A percentile compares a stretch with the other conserved stretches of the same genome.
Evolutionary conservation across 2,329 filamentous ascomycete species (phyloP).

Genomic region (Colletotrichum tropicale): DNA sequence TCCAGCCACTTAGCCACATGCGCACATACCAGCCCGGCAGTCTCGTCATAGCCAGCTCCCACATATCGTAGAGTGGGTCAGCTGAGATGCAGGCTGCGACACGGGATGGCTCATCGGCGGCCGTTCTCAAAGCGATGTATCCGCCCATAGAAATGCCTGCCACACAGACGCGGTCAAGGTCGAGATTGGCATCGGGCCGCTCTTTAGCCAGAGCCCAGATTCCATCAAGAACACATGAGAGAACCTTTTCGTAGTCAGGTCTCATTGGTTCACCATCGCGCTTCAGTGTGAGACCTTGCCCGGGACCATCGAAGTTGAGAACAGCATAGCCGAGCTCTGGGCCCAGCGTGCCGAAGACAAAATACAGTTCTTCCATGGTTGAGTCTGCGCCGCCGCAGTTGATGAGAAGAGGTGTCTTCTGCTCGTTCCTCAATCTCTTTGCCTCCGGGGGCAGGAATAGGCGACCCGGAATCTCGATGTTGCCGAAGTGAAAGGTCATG

Average conservation of each 20-base stretch:
- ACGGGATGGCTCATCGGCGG: constrained; percentile 39
- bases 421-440: constrained; percentile 8
- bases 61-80: constrained; percentile 40
- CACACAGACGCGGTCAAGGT: constrained; percentile 40
- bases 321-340: constrained; percentile 43
- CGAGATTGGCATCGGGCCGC: constrained; percentile 33
- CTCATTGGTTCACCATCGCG: constrained; percentile 31
- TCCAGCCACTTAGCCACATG: not conserved
- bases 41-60: constrained; percentile 20
- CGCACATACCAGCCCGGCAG: not conserved
- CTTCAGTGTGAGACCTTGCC: constrained; percentile 43
- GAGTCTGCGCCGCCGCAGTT: constrained; percentile 39
- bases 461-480: constrained; percentile 40
- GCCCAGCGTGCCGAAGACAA: constrained; percentile 27
- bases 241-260: constrained; percentile 42
- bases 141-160: constrained; percentile 46
- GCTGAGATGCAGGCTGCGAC: constrained; percentile 46
- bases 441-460: constrained; percentile 36
- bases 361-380: constrained; percentile 45
- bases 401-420: constrained; percentile 39
- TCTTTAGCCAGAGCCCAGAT: constrained; percentile 21
- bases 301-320: constrained; percentile 49
- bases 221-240: constrained; percentile 33
- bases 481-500: constrained; percentile 28
- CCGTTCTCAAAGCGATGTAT: constrained; percentile 29